These are phyloP conservation scores for Oxytropis ochrocephala DNA, from an alignment of 306 rosid species.

Conservation along the genomic window DNA sequence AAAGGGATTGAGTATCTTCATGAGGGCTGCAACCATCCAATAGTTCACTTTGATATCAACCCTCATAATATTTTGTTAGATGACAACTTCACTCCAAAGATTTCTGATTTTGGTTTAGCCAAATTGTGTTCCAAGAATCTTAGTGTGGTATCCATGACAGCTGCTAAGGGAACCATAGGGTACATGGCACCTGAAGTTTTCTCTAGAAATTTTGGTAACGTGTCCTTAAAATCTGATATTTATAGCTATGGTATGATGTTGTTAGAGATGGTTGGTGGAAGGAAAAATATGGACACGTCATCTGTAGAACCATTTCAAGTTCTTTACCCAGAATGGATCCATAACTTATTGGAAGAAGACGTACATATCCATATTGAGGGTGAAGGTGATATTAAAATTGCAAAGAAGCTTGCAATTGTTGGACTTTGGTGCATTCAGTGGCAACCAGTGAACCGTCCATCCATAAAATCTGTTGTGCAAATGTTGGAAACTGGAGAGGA, in stretches of 20 bases:
- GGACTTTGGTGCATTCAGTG: conserved; percentile 9
- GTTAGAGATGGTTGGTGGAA: conserved; percentile 6
- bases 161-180: neutral
- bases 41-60: neutral
- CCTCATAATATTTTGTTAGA: neutral
- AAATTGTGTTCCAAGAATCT: neutral
- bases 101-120: conserved; percentile 3
- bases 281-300: neutral
- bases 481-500: neutral
- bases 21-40: neutral
- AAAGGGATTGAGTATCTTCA: conserved; percentile 1
- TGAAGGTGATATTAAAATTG: neutral
- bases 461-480: neutral
- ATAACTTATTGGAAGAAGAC: neutral
- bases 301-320: neutral
- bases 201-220: too few relatives aligned
- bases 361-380: neutral
- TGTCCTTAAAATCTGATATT: too few relatives aligned
- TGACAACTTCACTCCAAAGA: neutral
- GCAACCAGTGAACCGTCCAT: neutral
- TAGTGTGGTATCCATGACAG: neutral
- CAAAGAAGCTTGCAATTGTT: conserved; percentile 1
- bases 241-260: too few relatives aligned
- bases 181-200: neutral
- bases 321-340: conserved; percentile 8